Conservation (phyloP, 768 basidiomycete species). For the Suillus bovinus region DNA sequence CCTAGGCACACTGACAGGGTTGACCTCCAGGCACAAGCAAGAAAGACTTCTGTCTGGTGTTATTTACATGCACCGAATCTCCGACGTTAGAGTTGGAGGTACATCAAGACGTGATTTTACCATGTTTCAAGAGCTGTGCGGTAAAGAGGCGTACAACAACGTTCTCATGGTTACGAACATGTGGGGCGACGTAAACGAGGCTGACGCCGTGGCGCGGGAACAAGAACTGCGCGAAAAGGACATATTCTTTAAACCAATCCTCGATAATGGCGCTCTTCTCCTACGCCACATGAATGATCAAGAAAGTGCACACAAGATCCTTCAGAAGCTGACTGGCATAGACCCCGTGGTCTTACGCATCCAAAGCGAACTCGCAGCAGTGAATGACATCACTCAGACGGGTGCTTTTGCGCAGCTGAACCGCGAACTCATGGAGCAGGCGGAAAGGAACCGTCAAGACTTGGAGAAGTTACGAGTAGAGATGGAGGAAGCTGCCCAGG, state of each 20-base stretch:
- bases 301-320: slow-evolving; percentile 46
- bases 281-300: slow-evolving; percentile 43
- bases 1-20: slow-evolving; percentile 12
- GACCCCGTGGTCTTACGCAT: slow-evolving; percentile 48
- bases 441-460: slow-evolving; percentile 46
- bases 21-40: slow-evolving; percentile 30
- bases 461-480: slow-evolving; percentile 47
- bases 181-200: slow-evolving; percentile 45
- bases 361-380: slow-evolving; percentile 52
- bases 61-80: slow-evolving; percentile 55
- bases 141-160: slow-evolving; percentile 48
- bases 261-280: slow-evolving; percentile 46
- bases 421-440: slow-evolving; percentile 47
- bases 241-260: slow-evolving; percentile 51
- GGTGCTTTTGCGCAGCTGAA: slow-evolving; percentile 53
- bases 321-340: slow-evolving; percentile 42
- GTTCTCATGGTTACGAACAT: slow-evolving; percentile 55
- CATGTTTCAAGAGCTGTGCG: slow-evolving; percentile 56
- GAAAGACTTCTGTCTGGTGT: slow-evolving; percentile 45
- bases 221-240: slow-evolving; percentile 40
- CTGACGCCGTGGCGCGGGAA: slow-evolving; percentile 41
- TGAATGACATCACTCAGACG: slow-evolving; percentile 52
- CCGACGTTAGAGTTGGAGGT: slow-evolving; percentile 49
- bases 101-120: slow-evolving; percentile 48
- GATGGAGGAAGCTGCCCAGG: slow-evolving; percentile 45